phyloP scores from a whole-genome alignment of 2,329 filamentous ascomycete genomes.

The Bisporella sp. region DNA sequence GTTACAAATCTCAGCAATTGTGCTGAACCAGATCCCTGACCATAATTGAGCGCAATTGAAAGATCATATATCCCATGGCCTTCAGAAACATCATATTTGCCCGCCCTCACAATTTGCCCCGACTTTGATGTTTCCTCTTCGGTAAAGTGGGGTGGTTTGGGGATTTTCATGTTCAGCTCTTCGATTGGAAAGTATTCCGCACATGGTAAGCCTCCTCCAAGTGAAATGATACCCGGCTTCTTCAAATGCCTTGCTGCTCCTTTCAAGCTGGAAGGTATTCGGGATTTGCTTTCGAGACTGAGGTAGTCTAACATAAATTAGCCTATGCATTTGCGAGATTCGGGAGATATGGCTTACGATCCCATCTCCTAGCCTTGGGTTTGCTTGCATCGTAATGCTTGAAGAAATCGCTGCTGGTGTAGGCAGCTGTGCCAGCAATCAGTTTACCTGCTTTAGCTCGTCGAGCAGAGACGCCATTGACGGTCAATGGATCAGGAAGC shows the following conservation, averaged over 20 bases:
- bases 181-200: slow-evolving; percentile 91
- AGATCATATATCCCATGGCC: slow-evolving; percentile 59
- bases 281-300: slow-evolving; percentile 52
- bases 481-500: slow-evolving; percentile 40
- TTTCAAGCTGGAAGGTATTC: slow-evolving; percentile 70
- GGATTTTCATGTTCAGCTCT: slow-evolving; percentile 67
- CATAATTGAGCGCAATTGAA: slow-evolving; percentile 87
- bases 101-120: slow-evolving; percentile 57
- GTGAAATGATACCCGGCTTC: slow-evolving; percentile 76
- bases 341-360: slow-evolving; percentile 53
- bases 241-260: slow-evolving; percentile 72
- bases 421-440: slow-evolving; percentile 68
- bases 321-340: background rate
- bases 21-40: slow-evolving; percentile 75
- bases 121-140: slow-evolving; percentile 57
- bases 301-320: slow-evolving; percentile 40
- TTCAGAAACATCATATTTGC: slow-evolving; percentile 75
- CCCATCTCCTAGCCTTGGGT: slow-evolving; percentile 75
- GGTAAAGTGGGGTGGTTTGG: slow-evolving; percentile 60
- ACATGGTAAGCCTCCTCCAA: slow-evolving; percentile 86
- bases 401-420: slow-evolving; percentile 75
- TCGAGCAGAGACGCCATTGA: slow-evolving; percentile 60
- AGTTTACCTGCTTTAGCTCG: slow-evolving; percentile 67
- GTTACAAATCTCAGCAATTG: slow-evolving; percentile 87
- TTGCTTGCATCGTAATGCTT: slow-evolving; percentile 61